Percentiles rank a stretch among this genome's conserved stretches.
These are phyloP conservation scores for Aspergillus intermedius DNA, from an alignment of 2,329 filamentous ascomycete species.

Conservation along the genomic window DNA sequence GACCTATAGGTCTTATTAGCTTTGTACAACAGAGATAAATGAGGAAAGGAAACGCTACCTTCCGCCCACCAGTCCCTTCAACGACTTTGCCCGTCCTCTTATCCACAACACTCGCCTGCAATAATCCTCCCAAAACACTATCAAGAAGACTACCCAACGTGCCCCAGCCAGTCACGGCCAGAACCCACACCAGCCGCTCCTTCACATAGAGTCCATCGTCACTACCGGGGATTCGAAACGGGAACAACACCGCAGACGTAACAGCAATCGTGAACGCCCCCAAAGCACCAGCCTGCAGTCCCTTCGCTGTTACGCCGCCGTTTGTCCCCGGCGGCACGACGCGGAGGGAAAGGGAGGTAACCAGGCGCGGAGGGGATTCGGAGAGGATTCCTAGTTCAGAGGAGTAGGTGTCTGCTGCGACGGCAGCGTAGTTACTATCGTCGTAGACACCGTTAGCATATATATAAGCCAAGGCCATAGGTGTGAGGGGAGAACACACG, in stretches of 20 bases:
- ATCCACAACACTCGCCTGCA: conserved; percentile 84
- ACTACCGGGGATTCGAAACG: conserved; percentile 50
- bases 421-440: conserved; percentile 72
- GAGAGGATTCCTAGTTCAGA: conserved; percentile 93
- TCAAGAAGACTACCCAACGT: conserved; percentile 76
- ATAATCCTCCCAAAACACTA: conserved; percentile 74
- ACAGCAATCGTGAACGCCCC: conserved; percentile 66
- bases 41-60: conserved; percentile 32
- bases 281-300: conserved; percentile 64
- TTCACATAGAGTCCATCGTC: conserved; percentile 42
- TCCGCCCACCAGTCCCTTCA: conserved; percentile 70
- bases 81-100: conserved; percentile 78
- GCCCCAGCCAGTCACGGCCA: conserved; percentile 64
- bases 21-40: background rate
- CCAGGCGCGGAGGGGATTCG: conserved; percentile 66
- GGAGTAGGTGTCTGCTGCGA: conserved; percentile 87
- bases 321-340: conserved; percentile 87
- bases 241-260: conserved; percentile 61
- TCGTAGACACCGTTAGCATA: background rate
- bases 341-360: conserved; percentile 70
- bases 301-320: conserved; percentile 74
- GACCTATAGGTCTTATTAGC: conserved; percentile 20
- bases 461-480: background rate
- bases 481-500: conserved; percentile 22
- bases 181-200: conserved; percentile 43